Evolutionary conservation across 2,329 filamentous ascomycete species (phyloP).

Genomic region (Trichoderma semiorbis): DNA sequence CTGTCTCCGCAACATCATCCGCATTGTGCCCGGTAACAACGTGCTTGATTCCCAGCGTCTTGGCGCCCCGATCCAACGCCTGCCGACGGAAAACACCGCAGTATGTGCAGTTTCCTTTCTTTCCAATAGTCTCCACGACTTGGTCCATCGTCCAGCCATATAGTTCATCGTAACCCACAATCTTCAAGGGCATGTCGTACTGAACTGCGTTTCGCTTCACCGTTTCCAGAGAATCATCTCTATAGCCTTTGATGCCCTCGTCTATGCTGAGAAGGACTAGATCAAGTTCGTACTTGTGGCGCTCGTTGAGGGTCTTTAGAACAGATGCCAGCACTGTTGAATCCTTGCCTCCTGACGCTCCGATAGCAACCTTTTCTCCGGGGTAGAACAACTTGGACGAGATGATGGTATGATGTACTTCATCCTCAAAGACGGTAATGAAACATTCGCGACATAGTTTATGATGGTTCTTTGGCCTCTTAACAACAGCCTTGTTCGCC

Average conservation of each 20-base stretch:
- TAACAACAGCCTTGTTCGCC: constrained; percentile 75
- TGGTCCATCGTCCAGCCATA: constrained; percentile 99
- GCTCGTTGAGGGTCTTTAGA: constrained; percentile 88
- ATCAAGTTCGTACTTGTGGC: constrained; percentile 80
- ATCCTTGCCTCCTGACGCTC: constrained; percentile 95
- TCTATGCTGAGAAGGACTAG: constrained; percentile 88
- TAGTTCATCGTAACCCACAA: constrained; percentile 87
- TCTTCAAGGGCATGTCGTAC: constrained; percentile 87
- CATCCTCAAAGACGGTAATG: constrained; percentile 80
- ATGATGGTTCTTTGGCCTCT: constrained; percentile 90
- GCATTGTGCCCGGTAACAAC: constrained; percentile 98
- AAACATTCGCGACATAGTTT: constrained; percentile 93
- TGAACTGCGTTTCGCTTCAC: constrained; percentile 91
- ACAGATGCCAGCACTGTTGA: constrained; percentile 94
- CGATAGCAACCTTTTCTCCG: constrained; percentile 88
- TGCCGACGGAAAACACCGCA: constrained; percentile 95
- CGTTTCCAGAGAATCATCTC: constrained; percentile 93
- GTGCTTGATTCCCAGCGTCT: constrained; percentile 81
- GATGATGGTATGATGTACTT: constrained; percentile 89
- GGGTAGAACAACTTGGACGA: constrained; percentile 74
- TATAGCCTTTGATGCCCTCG: constrained; percentile 94
- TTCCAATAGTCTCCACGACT: constrained; percentile 91
- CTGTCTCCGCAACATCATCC: constrained; percentile 94
- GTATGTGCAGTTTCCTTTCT: constrained; percentile 98
- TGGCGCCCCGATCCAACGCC: constrained; percentile 87